Evolutionary conservation across 108 stramenopile genomes (phyloP).

Genomic region (Pseudonitzschia delicatissima): DNA sequence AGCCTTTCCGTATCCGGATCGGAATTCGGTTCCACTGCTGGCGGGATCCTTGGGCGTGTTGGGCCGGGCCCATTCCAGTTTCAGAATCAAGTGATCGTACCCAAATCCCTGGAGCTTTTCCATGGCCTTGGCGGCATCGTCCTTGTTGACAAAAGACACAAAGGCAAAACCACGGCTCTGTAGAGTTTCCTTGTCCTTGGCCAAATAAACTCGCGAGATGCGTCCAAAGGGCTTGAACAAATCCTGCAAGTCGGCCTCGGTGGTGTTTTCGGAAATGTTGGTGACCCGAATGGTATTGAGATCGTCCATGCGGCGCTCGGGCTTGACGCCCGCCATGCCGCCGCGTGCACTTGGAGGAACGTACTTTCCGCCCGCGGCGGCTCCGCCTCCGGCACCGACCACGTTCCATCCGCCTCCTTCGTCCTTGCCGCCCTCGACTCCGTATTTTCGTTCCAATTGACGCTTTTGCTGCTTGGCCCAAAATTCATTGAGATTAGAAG

Average conservation of each 20-base stretch:
- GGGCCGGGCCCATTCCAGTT: slow-evolving; percentile 99
- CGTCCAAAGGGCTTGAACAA: slow-evolving; percentile 93
- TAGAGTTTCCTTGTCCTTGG: slow-evolving; percentile 95
- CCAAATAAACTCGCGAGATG: slow-evolving; percentile 94
- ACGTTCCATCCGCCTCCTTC: slow-evolving; percentile 74
- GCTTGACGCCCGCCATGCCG: slow-evolving; percentile 37
- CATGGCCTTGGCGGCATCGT: slow-evolving; percentile 94
- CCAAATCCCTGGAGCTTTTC: slow-evolving; percentile 93
- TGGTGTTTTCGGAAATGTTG: slow-evolving; percentile 96
- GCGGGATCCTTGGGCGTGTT: slow-evolving; percentile 89
- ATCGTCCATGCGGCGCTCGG: slow-evolving; percentile 83
- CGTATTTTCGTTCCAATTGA: slow-evolving; percentile 86
- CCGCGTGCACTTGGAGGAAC: slow-evolving; percentile 74
- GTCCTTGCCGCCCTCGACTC: slow-evolving; percentile 55
- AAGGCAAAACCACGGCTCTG: slow-evolving; percentile 94
- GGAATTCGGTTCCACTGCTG: slow-evolving; percentile 62
- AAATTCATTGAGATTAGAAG: slow-evolving; percentile 84
- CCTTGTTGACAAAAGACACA: slow-evolving; percentile 88
- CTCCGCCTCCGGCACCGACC: slow-evolving; percentile 55
- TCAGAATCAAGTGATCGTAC: slow-evolving; percentile 99
- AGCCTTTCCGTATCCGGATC: slow-evolving; percentile 95
- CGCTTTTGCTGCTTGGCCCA: slow-evolving; percentile 89
- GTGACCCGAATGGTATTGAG: slow-evolving; percentile 96
- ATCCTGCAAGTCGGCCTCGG: slow-evolving; percentile 94
- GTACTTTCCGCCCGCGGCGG: slow-evolving; percentile 63